Evolutionary conservation across 225 moss, liverwort and hornwort genomes (phyloP).

Genomic region (Marchantia paleacea): DNA sequence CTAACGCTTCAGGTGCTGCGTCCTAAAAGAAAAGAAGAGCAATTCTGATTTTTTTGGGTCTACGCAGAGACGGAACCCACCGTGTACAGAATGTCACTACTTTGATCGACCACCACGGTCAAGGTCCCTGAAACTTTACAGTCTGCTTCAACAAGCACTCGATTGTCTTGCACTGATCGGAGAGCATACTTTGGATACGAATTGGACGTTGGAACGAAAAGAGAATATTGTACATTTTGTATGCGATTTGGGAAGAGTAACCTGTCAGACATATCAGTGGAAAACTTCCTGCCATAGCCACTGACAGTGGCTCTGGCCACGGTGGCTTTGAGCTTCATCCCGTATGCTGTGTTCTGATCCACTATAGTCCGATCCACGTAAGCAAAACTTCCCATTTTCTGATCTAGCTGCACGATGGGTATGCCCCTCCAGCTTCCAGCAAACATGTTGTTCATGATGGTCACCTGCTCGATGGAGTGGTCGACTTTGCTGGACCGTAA

Average conservation of each 20-base stretch:
- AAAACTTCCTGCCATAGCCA: constrained; percentile 48
- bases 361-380: constrained; percentile 58
- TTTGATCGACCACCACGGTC: constrained; percentile 70
- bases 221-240: constrained; percentile 65
- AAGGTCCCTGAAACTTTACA: constrained; percentile 54
- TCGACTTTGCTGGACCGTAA: constrained; percentile 55
- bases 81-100: constrained; percentile 56
- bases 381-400: constrained; percentile 51
- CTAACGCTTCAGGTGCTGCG: not conserved
- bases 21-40: not conserved
- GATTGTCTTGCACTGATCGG: constrained; percentile 59
- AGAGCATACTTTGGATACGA: constrained; percentile 52
- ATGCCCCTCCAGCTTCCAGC: constrained; percentile 47
- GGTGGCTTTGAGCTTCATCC: constrained; percentile 73
- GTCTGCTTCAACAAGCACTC: constrained; percentile 61
- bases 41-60: constrained; percentile 3
- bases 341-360: constrained; percentile 81
- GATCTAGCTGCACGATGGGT: constrained; percentile 62
- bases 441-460: constrained; percentile 60
- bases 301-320: constrained; percentile 60
- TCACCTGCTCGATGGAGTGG: constrained; percentile 57
- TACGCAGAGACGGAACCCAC: constrained; percentile 9
- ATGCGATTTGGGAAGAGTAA: constrained; percentile 67
- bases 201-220: constrained; percentile 45
- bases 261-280: constrained; percentile 61